phyloP scores from a whole-genome alignment of 805 yeast species.

The Alloascoidea africana region DNA sequence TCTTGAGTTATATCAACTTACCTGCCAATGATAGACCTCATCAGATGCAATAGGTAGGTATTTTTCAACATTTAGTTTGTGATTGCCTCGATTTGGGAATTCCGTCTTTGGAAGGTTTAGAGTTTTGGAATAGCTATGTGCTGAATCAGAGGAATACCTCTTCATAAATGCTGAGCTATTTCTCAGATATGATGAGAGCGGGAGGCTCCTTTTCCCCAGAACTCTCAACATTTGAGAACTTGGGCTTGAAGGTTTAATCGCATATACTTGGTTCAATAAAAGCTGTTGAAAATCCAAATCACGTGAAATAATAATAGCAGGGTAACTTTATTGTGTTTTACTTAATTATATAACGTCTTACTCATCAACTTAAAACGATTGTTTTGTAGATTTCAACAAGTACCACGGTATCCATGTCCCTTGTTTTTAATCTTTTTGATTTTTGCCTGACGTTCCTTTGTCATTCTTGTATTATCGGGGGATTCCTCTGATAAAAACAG shows the following conservation, averaged over 20 bases:
- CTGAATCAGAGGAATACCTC: too few relatives aligned
- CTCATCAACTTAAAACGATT: too few relatives aligned
- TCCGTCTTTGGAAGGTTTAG: conserved; percentile 51
- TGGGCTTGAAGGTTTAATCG: too few relatives aligned
- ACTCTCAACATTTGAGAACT: too few relatives aligned
- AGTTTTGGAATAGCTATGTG: conserved; percentile 31
- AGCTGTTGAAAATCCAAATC: too few relatives aligned
- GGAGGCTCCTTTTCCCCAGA: too few relatives aligned
- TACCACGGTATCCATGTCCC: conserved; percentile 7
- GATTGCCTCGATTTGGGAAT: conserved; percentile 47
- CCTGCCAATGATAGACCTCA: conserved; percentile 56
- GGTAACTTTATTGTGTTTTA: too few relatives aligned
- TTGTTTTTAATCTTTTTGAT: neutral
- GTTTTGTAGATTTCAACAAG: conserved; percentile 3
- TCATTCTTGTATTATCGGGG: neutral
- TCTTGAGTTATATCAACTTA: conserved; percentile 4
- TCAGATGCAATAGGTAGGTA: conserved; percentile 39
- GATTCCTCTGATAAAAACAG: neutral
- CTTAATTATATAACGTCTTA: too few relatives aligned
- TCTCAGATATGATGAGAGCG: too few relatives aligned
- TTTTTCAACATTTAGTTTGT: conserved; percentile 24
- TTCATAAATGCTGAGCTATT: too few relatives aligned
- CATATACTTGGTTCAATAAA: too few relatives aligned
- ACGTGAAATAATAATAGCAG: too few relatives aligned
- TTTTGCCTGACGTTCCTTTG: neutral